A percentile compares a stretch with the other conserved stretches of the same genome.
phyloP scores from a whole-genome alignment of 2,329 filamentous ascomycete species.

The Xylariaceae sp. region DNA sequence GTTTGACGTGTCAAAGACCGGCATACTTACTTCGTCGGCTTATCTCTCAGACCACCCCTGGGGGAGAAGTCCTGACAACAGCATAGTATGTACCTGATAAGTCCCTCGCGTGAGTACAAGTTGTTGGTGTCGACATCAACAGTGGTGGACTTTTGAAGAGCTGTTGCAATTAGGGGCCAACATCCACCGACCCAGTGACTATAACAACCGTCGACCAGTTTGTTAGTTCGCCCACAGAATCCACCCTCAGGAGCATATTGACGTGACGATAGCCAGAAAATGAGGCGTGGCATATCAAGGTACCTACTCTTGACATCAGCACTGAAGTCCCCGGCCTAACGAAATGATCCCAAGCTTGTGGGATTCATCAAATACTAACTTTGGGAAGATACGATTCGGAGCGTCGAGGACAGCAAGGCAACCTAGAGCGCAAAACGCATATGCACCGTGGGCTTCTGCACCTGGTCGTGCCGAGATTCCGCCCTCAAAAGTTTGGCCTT shows the following conservation, averaged over 20 bases:
- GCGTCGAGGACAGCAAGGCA: conserved; percentile 83
- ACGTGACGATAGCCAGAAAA: conserved; percentile 84
- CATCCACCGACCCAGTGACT: conserved; percentile 96
- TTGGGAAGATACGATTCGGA: conserved; percentile 70
- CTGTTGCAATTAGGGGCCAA: conserved; percentile 86
- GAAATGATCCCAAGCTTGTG: conserved; percentile 27
- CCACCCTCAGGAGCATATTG: conserved; percentile 92
- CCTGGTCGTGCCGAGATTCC: conserved; percentile 84
- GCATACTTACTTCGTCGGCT: conserved; percentile 75
- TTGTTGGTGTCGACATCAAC: conserved; percentile 26
- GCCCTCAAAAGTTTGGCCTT: conserved; percentile 91
- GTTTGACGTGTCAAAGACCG: conserved; percentile 8
- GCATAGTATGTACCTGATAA: conserved; percentile 84
- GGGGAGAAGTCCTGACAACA: conserved; percentile 75
- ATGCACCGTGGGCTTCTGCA: conserved; percentile 92
- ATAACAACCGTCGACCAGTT: conserved; percentile 97
- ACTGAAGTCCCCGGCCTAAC: conserved; percentile 33
- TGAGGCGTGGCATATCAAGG: conserved; percentile 72
- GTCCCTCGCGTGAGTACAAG: conserved; percentile 74
- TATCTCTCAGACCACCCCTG: conserved; percentile 84
- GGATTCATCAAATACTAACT: conserved; percentile 48
- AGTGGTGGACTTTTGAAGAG: conserved; percentile 54
- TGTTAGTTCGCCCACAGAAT: conserved; percentile 92
- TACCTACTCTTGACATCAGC: conserved; percentile 49
- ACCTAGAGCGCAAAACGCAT: conserved; percentile 90